Evolutionary conservation across 2,329 filamentous ascomycete genomes (phyloP), one percentile per base, ranked within the genome.

Genomic region (Emergomyces pasteurianus): DNA sequence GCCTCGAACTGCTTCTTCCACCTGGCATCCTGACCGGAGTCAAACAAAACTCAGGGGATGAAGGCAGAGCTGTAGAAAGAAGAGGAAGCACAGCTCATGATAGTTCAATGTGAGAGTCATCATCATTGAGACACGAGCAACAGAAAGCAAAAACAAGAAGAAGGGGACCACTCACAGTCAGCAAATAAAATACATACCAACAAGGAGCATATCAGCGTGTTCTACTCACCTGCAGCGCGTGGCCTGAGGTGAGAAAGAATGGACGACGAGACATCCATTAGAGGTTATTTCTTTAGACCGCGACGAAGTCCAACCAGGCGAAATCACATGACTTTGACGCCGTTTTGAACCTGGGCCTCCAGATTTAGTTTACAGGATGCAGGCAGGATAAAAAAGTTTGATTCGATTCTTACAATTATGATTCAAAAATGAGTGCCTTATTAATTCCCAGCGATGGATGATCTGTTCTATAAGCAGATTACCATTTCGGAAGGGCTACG

Each of bases 61-160:
- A 70, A 71, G 66, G 71, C 72, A 62, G 42, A 42, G 18, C 54
- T 58, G 21, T 61, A 23, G 8, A 12, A 58, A 10, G 8, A 23
- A 58, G 36, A 60, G 21, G 18, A 16, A 60, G 38, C 54, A 55
- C 64, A 71, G 70, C 71, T 75, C 71, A 69, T 72, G 72, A 68
- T 71, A 72, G 72, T 73, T 75, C 73, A 60, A 66, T 69, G 68
- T 71, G 66, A 66, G 62, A 59, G 50, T 69, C 71, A 70, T 76
- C 74, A 67, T 76, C 74, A 76, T 74, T 62, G 74, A 71, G 73
- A 74, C 61, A 26, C 23, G 60, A 23, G 58, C 21, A 58, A 43
- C 38, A 26, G 49, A 58, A 47, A 34, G 16, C 16, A 38, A 34
- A n/a, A 36, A 18, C 18, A 28, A 34, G 23, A 38, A 28, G 26